Base-by-base conservation (phyloP, 2,329 filamentous ascomycete genomes). In the Talaromyces sp. region DNA sequence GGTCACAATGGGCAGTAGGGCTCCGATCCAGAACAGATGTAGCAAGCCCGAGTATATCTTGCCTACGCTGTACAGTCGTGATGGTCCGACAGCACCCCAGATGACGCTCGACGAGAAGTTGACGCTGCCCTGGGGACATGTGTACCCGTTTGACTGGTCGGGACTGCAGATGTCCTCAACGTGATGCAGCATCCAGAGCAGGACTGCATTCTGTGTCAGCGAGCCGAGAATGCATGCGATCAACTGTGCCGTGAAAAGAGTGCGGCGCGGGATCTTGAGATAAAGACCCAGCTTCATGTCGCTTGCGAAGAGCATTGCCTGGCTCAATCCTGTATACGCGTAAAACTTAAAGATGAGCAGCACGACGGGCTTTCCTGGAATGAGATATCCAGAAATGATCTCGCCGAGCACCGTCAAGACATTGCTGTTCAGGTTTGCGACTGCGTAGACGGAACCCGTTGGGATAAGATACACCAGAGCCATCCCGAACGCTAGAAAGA, bases 281-380 rank as follows among this genome's bases (percentile, higher is more conserved):
- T 84, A 84, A 62, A 83, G 79, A 2, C 77, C 82, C 35, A 84
- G 74, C 72, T 88, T 84, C 76, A 84, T 76, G 67, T 84, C 82
- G 62, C 79, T 75, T 5, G 76, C 75, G 63, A 82, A 84, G 43
- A 77, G 79, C 39, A 82, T 75, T 0, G 77, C 80, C 66, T 83
- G 80, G 13, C 77, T 75, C 64, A 80, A 86, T 75, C 83, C 85
- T 54, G 88, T 83, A 73, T 88, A 88, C 61, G 86, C 85, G 71
- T 88, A 89, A 71, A 87, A 70, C 67, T 80, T 80, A 71, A 79
- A 79, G 3, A 77, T 70, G 77, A 81, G 76, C 65, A 78, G 79
- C 47, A 78, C 79, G 13, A 81, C 71, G 0, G 78, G 78, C 58
- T 73, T 74, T 6, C 78, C 79, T 54, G 74, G 73, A 57, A 79